phyloP scores from a whole-genome alignment of 179 eudicot genomes.

The Vitellaria paradoxa region DNA sequence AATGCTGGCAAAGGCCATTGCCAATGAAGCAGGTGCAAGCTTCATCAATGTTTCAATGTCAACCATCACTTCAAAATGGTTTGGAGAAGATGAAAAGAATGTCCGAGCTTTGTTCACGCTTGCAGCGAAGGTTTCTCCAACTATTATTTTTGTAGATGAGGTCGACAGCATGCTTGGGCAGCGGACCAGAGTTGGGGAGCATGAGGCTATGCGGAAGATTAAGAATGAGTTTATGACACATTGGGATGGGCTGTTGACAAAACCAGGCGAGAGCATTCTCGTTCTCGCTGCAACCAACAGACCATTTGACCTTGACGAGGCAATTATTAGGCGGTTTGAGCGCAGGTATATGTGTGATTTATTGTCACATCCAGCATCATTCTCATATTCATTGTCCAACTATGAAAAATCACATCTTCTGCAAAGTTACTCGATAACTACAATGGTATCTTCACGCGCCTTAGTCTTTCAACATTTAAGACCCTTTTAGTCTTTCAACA shows the following conservation, averaged over 20 bases:
- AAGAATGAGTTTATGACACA: conserved; percentile 96
- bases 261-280: conserved; percentile 77
- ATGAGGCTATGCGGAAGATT: conserved; percentile 96
- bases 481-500: background rate
- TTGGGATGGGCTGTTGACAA: conserved; percentile 91
- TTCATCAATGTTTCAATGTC: conserved; percentile 97
- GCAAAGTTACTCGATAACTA: background rate
- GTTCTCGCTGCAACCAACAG: conserved; percentile 97
- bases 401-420: background rate
- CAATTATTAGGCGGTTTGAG: conserved; percentile 92
- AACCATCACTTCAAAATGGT: conserved; percentile 96
- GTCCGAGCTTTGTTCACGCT: conserved; percentile 87
- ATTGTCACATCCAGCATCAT: background rate
- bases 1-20: conserved; percentile 96
- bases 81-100: conserved; percentile 96
- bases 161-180: conserved; percentile 98
- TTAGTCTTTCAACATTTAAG: background rate
- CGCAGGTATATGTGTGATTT: conserved; percentile 55
- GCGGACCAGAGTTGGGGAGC: conserved; percentile 89
- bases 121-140: conserved; percentile 89
- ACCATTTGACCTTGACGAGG: conserved; percentile 96
- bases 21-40: conserved; percentile 97
- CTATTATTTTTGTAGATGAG: conserved; percentile 87
- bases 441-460: background rate
- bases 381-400: background rate